Evolutionary conservation across 768 basidiomycete genomes (phyloP), one percentile per base, ranked within the genome.

Genomic region (Boletus vermiculosoides): DNA sequence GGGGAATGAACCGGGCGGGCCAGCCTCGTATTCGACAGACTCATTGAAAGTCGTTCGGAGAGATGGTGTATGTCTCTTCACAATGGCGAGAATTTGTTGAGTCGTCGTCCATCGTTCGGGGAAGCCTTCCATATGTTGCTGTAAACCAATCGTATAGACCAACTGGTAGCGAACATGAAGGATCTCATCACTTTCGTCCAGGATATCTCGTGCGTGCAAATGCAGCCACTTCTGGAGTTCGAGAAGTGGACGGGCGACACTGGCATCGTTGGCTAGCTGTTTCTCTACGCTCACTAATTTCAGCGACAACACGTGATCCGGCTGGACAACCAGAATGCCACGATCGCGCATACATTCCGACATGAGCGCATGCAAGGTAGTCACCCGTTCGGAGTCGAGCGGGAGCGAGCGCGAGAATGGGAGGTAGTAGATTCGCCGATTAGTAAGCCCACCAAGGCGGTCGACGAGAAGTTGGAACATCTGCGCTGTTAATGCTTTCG

Each of bases 291-390:
- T 70, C 73, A 76, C 74, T 33, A 83, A 66, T 56, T 74, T 72
- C 56, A 78, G 77, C 0, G 82, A 83, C 3, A 83, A 70, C 3
- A 80, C 73, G 39, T 83, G 80, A 31, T 83, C 81, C 0, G 82
- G 82, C 37, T 83, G 80, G 8, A 70, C 59, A 0, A 83, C 64
- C 8, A 82, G 62, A 5, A 83, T 56, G 0, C 81, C 83, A 15
- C 71, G 65, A 39, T 64, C 63, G 0, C 50, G 50, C 54, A 63
- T 65, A 53, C 82, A 83, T 41, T 72, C 66, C 25, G 64, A 52
- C 54, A 75, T 70, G 8, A 81, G 54, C 7, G 41, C 12, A 13
- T 58, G 57, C 11, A 80, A 64, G 12, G 41, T 39, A 6, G 50
- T n/a, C 11, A 71, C 56, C 50, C 66, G 52, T 4, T 56, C 30